Base-by-base conservation (phyloP, 108 stramenopile genomes). In the Fistulifera pelliculosa region DNA sequence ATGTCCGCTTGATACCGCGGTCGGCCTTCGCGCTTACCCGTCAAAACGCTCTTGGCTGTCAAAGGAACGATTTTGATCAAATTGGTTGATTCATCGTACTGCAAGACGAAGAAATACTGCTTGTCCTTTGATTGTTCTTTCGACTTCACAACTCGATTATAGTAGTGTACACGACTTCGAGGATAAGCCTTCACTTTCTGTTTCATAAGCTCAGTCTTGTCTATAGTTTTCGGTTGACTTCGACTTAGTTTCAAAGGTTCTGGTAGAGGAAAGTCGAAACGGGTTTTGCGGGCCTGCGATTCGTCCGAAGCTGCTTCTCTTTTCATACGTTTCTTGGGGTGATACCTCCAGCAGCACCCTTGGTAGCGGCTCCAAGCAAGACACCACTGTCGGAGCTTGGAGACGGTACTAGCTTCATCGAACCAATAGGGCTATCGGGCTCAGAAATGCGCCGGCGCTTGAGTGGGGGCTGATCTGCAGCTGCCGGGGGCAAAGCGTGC, bases 61-160 rank as follows among this genome's bases (percentile, higher is more conserved):
- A 81, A 60, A 3, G 75, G 75, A 52, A 74, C 57, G 22, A 77
- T 23, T 0, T 57, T 65, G 0, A 81, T 47, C 12, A n/a, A 14
- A 22, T 49, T 12, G 0, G 42, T 41, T 1, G 44, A 14, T 28
- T 59, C 58, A 56, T 76, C 61, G 60, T 67, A 77, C 38, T 81
- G 16, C 49, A 81, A 58, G 6, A 74, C 75, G 72, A 75, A 81
- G 52, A 59, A 77, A 41, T 76, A 77, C 18, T 60, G n/a, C 15
- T 42, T 38, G 38, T 56, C 17, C 8, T 8, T 35, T 35, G 31
- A 6, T 27, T 16, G 19, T 11, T 18, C 3, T 40, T 49, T 27
- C 39, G 35, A 24, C 35, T 60, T 65, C 1, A 79, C 73, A 25
- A 75, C 69, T 49, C 68, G 71, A 66, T 79, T 79, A 67, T 62